Evolutionary conservation across 192 early-diverging fungal genomes (phyloP).

Genomic region (Backusella liffmaniae): DNA sequence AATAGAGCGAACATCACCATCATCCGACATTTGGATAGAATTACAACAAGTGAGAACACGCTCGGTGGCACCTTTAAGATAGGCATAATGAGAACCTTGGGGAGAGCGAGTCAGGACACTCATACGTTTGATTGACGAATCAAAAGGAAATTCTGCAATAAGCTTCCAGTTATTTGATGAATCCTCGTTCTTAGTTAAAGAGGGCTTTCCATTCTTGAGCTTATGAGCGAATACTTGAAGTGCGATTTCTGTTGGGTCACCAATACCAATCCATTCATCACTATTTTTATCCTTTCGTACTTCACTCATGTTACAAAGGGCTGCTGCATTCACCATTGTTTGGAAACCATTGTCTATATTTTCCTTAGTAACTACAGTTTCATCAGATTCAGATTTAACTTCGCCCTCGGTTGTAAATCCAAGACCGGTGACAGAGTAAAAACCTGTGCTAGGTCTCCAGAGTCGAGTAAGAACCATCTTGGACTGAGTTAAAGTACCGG

Average conservation of each 20-base stretch:
- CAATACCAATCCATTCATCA: slow-evolving; percentile 20
- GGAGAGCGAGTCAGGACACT: slow-evolving; percentile 65
- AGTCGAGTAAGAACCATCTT: slow-evolving; percentile 89
- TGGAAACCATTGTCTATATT: slow-evolving; percentile 47
- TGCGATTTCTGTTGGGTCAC: slow-evolving; percentile 90
- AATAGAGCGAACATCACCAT: slow-evolving; percentile 16
- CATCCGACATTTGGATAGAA: slow-evolving; percentile 42
- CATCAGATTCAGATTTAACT: slow-evolving; percentile 31
- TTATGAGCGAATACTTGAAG: slow-evolving; percentile 85
- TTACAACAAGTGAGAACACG: slow-evolving; percentile 76
- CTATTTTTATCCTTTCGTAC: slow-evolving; percentile 49
- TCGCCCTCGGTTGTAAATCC: slow-evolving; percentile 63
- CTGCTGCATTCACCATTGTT: slow-evolving; percentile 54
- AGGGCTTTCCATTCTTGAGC: slow-evolving; percentile 70
- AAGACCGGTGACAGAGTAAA: slow-evolving; percentile 65
- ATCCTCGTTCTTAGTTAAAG: slow-evolving; percentile 41
- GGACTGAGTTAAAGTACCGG: slow-evolving; percentile 90
- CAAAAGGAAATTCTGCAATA: slow-evolving; percentile 68
- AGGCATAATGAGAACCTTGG: slow-evolving; percentile 49
- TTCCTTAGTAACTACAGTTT: slow-evolving; percentile 28
- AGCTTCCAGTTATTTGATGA: slow-evolving; percentile 45
- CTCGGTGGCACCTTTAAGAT: slow-evolving; percentile 93
- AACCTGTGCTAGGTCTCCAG: slow-evolving; percentile 75
- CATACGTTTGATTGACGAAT: slow-evolving; percentile 88
- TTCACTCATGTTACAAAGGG: slow-evolving; percentile 89